phyloP scores from a whole-genome alignment of 441 rosid genomes.

The Pelargonium australe region DNA sequence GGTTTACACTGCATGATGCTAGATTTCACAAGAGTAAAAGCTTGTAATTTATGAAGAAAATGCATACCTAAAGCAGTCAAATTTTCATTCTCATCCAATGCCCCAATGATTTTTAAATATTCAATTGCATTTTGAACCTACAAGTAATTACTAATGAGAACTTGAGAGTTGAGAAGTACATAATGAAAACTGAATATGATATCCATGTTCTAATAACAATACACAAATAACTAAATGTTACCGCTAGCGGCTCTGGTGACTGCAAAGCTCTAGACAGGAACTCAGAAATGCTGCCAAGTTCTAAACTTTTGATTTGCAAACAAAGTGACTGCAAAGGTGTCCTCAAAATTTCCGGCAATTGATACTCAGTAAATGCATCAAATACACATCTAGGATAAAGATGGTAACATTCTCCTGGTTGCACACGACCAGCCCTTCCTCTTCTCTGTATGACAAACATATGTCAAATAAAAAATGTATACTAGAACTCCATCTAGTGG shows the following conservation, averaged over 20 bases:
- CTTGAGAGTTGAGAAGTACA: background rate
- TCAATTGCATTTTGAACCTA: constrained; percentile 93
- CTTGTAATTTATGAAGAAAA: constrained; percentile 13
- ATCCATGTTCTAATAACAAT: background rate
- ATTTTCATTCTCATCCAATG: constrained; percentile 83
- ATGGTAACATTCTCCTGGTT: constrained; percentile 93
- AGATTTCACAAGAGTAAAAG: background rate
- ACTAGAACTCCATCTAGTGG: constrained; percentile 11
- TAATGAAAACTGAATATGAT: background rate
- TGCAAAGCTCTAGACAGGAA: constrained; percentile 94
- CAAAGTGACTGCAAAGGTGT: constrained; percentile 98
- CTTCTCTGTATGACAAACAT: constrained; percentile 53
- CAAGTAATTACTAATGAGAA: background rate
- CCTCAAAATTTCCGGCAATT: constrained; percentile 96
- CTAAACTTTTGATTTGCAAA: constrained; percentile 95
- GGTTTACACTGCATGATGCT: background rate
- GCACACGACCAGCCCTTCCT: constrained; percentile 98
- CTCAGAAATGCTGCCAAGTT: constrained; percentile 77
- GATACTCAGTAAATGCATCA: constrained; percentile 92
- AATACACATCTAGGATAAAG: constrained; percentile 82
- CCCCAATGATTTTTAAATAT: constrained; percentile 85
- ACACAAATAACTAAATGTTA: constrained; percentile 32
- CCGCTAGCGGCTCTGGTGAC: constrained; percentile 85
- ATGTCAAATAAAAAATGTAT: constrained; percentile 13
- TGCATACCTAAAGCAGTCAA: constrained; percentile 86